These are phyloP conservation scores for Saprolegnia diclina DNA, from an alignment of 352 stramenopile genomes.

Conservation along the genomic window DNA sequence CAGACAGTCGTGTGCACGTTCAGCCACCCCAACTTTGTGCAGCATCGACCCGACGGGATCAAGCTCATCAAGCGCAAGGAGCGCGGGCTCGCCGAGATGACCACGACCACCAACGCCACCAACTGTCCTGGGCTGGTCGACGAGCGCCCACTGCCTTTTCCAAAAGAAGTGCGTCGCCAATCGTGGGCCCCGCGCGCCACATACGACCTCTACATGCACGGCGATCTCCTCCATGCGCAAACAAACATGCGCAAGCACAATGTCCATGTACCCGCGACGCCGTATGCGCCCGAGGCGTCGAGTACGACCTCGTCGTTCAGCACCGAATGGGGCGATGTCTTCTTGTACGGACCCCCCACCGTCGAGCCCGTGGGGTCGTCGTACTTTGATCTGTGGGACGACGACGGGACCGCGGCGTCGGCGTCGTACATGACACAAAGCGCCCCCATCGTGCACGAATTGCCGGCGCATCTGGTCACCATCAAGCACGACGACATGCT, in stretches of 20 bases:
- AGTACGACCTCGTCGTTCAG: neutral
- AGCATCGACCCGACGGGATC: slow-evolving; percentile 54
- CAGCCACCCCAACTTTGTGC: slow-evolving; percentile 61
- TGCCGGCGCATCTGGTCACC: slow-evolving; percentile 1
- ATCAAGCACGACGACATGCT: slow-evolving; percentile 23
- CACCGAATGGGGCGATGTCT: slow-evolving; percentile 22
- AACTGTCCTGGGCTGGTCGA: neutral
- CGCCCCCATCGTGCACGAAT: neutral
- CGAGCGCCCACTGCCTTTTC: neutral
- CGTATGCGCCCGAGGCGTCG: neutral
- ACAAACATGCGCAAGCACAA: neutral
- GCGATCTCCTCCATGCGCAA: slow-evolving; percentile 8
- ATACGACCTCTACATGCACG: neutral
- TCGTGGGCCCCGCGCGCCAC: neutral
- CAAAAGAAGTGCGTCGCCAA: slow-evolving; percentile 7
- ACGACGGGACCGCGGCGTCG: slow-evolving; percentile 5
- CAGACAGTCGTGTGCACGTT: slow-evolving; percentile 72
- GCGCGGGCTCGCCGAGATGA: slow-evolving; percentile 30
- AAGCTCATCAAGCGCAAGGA: slow-evolving; percentile 75
- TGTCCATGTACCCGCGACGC: too few species aligned
- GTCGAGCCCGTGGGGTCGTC: neutral
- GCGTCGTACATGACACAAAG: neutral
- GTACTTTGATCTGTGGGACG: slow-evolving; percentile 28
- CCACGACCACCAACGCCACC: neutral
- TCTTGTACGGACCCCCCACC: neutral